Percentiles rank a stretch among this genome's conserved stretches.
phyloP scores from a whole-genome alignment of 441 rosid genomes.

The Viola pubescens region DNA sequence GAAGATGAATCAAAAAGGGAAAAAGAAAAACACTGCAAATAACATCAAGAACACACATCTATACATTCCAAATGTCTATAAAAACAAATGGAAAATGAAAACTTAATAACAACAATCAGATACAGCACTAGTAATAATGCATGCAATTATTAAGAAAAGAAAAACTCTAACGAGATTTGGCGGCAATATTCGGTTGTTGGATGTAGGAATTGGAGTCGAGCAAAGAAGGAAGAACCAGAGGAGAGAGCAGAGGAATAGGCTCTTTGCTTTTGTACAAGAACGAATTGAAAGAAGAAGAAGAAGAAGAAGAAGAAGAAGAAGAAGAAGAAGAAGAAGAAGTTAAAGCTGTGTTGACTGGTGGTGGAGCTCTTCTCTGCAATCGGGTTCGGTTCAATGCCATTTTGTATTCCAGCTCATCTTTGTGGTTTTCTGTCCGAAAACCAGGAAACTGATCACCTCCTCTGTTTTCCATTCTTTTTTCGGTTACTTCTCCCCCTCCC shows the following conservation, averaged over 20 bases:
- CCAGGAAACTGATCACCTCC: constrained; percentile 49
- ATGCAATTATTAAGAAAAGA: background rate
- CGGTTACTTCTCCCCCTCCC: constrained; percentile 10
- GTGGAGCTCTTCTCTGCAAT: constrained; percentile 51
- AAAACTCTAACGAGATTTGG: constrained; percentile 18
- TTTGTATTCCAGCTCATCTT: constrained; percentile 40
- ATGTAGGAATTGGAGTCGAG: constrained; percentile 24
- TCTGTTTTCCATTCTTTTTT: constrained; percentile 27
- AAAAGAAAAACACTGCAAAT: too few relatives aligned
- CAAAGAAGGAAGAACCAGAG: constrained; percentile 55
- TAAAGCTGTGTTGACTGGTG: constrained; percentile 26
- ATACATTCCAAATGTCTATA: too few relatives aligned
- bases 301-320: constrained; percentile 18
- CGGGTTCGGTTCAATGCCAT: constrained; percentile 45
- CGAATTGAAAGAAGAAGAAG: constrained; percentile 25
- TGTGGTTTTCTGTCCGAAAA: constrained; percentile 40
- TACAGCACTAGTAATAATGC: background rate
- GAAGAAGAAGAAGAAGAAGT: constrained; percentile 16
- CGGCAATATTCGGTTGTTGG: constrained; percentile 29
- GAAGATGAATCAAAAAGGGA: too few relatives aligned
- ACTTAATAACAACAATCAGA: background rate
- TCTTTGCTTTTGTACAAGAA: constrained; percentile 41
- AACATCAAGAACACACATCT: too few relatives aligned
- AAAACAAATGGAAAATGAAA: too few relatives aligned
- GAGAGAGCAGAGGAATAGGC: constrained; percentile 72